These are phyloP conservation scores for Botrytis pseudocinerea DNA, from an alignment of 2,329 filamentous ascomycete species.

Conservation along the genomic window DNA sequence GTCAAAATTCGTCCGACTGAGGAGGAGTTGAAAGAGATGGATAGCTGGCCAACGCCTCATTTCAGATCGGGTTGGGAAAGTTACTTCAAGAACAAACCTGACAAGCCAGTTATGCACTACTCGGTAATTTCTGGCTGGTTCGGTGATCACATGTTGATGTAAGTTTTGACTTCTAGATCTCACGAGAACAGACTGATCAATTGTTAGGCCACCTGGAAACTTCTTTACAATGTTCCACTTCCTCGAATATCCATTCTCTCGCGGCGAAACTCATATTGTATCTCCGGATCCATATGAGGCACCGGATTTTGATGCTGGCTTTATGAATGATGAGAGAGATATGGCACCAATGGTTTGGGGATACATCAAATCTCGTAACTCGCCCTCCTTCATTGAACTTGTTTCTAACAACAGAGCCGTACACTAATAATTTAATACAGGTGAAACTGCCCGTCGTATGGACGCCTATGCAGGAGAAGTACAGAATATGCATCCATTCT, in stretches of 20 bases:
- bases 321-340: constrained; percentile 83
- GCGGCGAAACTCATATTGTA: constrained; percentile 62
- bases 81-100: constrained; percentile 81
- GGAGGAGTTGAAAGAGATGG: constrained; percentile 55
- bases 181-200: constrained; percentile 44
- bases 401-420: neutral
- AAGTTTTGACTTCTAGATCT: constrained; percentile 29
- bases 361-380: constrained; percentile 53
- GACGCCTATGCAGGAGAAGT: constrained; percentile 52
- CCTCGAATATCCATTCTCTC: constrained; percentile 61
- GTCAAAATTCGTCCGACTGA: constrained; percentile 59
- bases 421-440: constrained; percentile 43
- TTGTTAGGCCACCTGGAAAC: constrained; percentile 45
- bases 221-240: constrained; percentile 57
- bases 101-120: constrained; percentile 88
- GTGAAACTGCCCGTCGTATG: constrained; percentile 61
- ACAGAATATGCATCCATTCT: constrained; percentile 66
- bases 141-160: constrained; percentile 61
- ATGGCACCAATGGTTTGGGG: constrained; percentile 84
- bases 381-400: constrained; percentile 49
- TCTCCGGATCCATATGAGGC: constrained; percentile 64
- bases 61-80: constrained; percentile 76
- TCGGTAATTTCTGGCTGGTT: constrained; percentile 68
- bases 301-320: constrained; percentile 77
- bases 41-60: constrained; percentile 68